Evolutionary conservation across 108 stramenopile species (phyloP).

Genomic region (Nannochloropsis salina): DNA sequence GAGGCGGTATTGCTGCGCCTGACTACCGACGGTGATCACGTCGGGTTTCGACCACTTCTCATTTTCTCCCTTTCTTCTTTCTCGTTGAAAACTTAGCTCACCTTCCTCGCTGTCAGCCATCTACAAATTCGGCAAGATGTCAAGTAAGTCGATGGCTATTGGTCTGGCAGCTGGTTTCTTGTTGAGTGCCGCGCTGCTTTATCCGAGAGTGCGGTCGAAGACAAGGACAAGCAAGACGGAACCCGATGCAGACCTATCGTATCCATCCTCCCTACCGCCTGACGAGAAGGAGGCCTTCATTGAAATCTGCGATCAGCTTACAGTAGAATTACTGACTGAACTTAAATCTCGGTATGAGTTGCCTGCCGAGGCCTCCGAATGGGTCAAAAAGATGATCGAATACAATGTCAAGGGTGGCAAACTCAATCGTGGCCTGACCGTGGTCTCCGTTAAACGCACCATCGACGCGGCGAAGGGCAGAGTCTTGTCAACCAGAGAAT

Average conservation of each 20-base stretch:
- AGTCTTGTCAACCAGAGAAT: constrained; percentile 28
- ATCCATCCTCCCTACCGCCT: constrained; percentile 32
- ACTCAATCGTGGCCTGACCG: constrained; percentile 80
- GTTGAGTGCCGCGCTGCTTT: neutral
- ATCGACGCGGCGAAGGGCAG: constrained; percentile 45
- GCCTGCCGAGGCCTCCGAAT: constrained; percentile 52
- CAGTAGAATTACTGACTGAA: constrained; percentile 31
- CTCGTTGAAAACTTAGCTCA: too few relatives aligned
- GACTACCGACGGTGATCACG: too few relatives aligned
- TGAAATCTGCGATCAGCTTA: constrained; percentile 31
- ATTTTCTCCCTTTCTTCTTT: too few relatives aligned
- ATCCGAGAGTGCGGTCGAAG: neutral
- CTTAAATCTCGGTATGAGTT: constrained; percentile 58
- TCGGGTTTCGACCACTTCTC: too few relatives aligned
- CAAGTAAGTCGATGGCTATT: neutral
- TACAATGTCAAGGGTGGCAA: constrained; percentile 92
- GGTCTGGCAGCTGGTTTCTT: neutral
- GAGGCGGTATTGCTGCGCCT: too few relatives aligned
- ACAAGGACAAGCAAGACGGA: neutral
- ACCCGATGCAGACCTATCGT: constrained; percentile 18
- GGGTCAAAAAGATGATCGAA: constrained; percentile 68
- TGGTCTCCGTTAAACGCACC: constrained; percentile 61
- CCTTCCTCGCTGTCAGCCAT: too few relatives aligned
- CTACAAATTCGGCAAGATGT: neutral
- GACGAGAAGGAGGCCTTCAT: constrained; percentile 34